Conservation (phyloP, 345 rosid species). For the Syzygium aromaticum region DNA sequence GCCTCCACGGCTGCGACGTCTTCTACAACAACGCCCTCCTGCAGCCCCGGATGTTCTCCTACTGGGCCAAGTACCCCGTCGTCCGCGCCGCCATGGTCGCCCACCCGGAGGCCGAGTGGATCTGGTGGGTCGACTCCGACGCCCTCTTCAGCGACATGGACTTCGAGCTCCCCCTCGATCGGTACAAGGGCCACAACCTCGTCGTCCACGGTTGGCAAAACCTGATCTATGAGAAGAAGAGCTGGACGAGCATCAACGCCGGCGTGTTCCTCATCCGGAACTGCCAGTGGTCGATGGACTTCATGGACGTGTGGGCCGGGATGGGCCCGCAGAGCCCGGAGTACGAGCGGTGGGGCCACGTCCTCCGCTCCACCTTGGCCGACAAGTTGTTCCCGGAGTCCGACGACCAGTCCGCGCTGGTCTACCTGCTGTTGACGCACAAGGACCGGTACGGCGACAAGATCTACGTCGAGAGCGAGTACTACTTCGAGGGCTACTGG, state of each 20-base stretch:
- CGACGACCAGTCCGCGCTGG: constrained; percentile 83
- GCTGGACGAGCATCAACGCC: constrained; percentile 90
- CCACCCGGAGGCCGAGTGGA: constrained; percentile 98
- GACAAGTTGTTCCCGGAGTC: constrained; percentile 83
- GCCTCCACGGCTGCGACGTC: constrained; percentile 77
- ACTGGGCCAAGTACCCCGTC: constrained; percentile 82
- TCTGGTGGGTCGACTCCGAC: constrained; percentile 99
- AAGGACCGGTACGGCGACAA: constrained; percentile 41
- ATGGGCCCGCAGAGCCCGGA: constrained; percentile 69
- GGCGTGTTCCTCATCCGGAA: constrained; percentile 80
- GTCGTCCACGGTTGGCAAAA: constrained; percentile 91
- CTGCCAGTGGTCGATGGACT: constrained; percentile 98
- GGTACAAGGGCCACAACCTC: constrained; percentile 57
- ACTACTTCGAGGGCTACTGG: constrained; percentile 4
- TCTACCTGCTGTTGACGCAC: constrained; percentile 46
- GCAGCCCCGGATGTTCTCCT: constrained; percentile 64
- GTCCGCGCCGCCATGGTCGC: constrained; percentile 83
- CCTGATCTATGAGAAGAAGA: constrained; percentile 42
- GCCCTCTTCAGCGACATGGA: constrained; percentile 96
- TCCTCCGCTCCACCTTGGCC: constrained; percentile 59
- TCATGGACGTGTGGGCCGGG: constrained; percentile 61
- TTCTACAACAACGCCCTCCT: constrained; percentile 78
- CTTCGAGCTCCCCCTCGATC: constrained; percentile 51
- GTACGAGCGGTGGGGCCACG: constrained; percentile 53
- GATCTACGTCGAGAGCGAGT: constrained; percentile 55